phyloP scores from a whole-genome alignment of 352 stramenopile genomes.

The Elongisporangium senticosum region DNA sequence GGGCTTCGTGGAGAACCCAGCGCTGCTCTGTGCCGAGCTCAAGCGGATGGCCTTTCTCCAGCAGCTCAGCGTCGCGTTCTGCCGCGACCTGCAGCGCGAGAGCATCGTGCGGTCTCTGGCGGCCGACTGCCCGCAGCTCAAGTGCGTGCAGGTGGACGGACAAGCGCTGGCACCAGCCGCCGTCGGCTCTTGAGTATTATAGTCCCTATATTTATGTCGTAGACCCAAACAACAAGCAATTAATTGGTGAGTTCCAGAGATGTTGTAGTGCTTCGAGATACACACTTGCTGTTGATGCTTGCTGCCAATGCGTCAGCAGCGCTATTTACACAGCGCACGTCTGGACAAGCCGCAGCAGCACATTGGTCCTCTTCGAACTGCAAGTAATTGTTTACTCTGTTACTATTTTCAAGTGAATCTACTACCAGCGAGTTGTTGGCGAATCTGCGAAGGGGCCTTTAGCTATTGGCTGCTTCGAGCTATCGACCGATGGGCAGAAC shows the following conservation, averaged over 20 bases:
- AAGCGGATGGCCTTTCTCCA: conserved; percentile 38
- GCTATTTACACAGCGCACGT: too few species aligned
- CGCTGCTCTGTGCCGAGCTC: conserved; percentile 30
- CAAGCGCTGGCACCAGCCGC: conserved; percentile 11
- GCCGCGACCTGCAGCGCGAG: conserved; percentile 28
- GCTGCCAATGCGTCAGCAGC: too few species aligned
- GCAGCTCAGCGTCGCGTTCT: conserved; percentile 58
- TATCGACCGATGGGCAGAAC: too few species aligned
- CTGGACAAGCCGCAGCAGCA: too few species aligned
- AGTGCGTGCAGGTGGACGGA: conserved; percentile 48
- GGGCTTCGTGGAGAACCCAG: conserved; percentile 50
- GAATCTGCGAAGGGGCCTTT: too few species aligned
- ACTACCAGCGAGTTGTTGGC: too few species aligned
- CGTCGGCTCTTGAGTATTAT: conserved; percentile 10
- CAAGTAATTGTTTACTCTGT: too few species aligned
- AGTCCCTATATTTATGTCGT: not conserved
- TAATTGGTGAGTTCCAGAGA: not conserved
- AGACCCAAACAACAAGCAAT: not conserved
- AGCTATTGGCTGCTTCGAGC: too few species aligned
- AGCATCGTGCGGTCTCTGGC: conserved; percentile 45
- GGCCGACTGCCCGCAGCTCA: conserved; percentile 50
- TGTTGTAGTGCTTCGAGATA: too few species aligned
- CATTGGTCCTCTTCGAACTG: too few species aligned
- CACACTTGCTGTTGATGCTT: too few species aligned
- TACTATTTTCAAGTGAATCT: too few species aligned